phyloP scores from a whole-genome alignment of 225 moss, liverwort and hornwort species.

The Ulota crispa region DNA sequence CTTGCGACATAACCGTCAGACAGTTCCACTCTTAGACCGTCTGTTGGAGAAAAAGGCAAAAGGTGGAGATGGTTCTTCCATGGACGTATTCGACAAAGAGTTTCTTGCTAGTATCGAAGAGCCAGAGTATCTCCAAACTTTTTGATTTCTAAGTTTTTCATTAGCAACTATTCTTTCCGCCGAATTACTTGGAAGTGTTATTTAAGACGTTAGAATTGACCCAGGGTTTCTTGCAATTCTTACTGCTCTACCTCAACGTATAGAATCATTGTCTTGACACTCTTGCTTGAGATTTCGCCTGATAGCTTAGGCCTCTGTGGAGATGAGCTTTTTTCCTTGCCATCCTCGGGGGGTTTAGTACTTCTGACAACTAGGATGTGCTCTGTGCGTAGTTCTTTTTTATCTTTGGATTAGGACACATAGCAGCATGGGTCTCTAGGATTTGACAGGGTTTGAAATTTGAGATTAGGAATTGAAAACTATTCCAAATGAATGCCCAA shows the following conservation, averaged over 20 bases:
- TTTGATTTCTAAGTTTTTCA: slow-evolving; percentile 7
- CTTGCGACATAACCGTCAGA: slow-evolving; percentile 57
- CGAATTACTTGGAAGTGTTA: background rate
- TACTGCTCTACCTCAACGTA: background rate
- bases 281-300: background rate
- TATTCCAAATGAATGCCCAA: background rate
- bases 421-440: background rate
- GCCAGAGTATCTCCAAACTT: slow-evolving; percentile 27
- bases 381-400: background rate
- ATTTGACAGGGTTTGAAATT: background rate
- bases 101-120: slow-evolving; percentile 36
- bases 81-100: slow-evolving; percentile 36
- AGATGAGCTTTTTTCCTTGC: background rate
- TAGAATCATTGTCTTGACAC: background rate
- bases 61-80: slow-evolving; percentile 13
- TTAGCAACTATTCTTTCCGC: background rate
- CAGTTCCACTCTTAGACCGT: slow-evolving; percentile 48
- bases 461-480: background rate
- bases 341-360: background rate
- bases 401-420: background rate
- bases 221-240: background rate
- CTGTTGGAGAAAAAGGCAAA: slow-evolving; percentile 44
- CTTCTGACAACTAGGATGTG: background rate
- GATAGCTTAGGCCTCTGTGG: background rate
- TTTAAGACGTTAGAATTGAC: background rate